Conservation (phyloP, 768 basidiomycete genomes). For the Hebeloma cylindrosporum region DNA sequence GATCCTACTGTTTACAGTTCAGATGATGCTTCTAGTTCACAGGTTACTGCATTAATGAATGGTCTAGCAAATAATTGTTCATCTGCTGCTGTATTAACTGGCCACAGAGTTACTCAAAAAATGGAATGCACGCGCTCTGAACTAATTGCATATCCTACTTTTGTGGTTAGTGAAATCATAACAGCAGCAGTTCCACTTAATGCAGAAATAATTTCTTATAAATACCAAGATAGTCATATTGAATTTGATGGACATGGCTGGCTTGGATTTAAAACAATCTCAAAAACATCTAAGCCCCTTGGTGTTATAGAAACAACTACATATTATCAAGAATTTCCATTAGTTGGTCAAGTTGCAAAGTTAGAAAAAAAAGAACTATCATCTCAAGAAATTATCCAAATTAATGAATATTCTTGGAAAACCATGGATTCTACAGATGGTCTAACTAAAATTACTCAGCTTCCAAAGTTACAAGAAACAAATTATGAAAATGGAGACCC, state of each 20-base stretch:
- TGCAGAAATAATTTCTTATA: too few species aligned
- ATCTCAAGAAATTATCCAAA: too few species aligned
- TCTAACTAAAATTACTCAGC: too few species aligned
- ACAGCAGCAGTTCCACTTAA: too few species aligned
- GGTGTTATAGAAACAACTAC: not conserved
- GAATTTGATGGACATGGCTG: not conserved
- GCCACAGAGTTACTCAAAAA: not conserved
- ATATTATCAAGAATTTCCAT: constrained; percentile 3
- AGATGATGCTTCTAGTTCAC: not conserved
- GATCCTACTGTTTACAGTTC: not conserved
- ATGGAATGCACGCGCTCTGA: constrained; percentile 2
- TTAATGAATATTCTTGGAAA: too few species aligned
- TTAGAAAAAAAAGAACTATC: too few species aligned
- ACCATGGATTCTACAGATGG: too few species aligned
- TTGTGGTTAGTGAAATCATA: constrained; percentile 2
- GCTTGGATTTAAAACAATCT: constrained; percentile 3
- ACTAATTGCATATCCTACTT: constrained; percentile 1
- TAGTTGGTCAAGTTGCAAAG: not conserved
- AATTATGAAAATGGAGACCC: too few species aligned
- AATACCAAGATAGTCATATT: not conserved
- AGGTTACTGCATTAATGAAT: not conserved
- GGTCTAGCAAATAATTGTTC: too few species aligned
- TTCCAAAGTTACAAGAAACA: too few species aligned
- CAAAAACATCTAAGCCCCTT: not conserved
- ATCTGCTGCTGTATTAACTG: too few species aligned